Conservation (phyloP, 345 rosid genomes). For the Nephelium lappaceum region DNA sequence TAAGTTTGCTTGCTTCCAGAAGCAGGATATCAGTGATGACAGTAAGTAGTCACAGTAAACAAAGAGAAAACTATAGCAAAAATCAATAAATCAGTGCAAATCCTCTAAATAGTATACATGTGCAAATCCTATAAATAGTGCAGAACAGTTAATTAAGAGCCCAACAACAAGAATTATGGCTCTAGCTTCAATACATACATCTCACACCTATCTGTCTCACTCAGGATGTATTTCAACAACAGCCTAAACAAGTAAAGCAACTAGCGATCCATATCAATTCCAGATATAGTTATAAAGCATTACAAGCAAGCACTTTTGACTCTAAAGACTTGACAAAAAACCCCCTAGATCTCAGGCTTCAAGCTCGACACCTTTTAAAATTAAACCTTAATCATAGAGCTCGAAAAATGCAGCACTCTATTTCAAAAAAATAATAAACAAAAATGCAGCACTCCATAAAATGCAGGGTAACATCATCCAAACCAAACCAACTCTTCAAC, state of each 20-base stretch:
- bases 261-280: neutral
- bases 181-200: neutral
- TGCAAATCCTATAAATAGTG: neutral
- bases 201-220: neutral
- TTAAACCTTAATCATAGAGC: neutral
- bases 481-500: neutral
- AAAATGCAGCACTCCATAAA: neutral
- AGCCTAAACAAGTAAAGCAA: neutral
- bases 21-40: neutral
- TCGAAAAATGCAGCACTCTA: neutral
- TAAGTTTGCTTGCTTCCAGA: neutral
- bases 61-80: conserved; percentile 1
- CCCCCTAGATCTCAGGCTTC: neutral
- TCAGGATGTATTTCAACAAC: neutral
- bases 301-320: neutral
- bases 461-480: neutral
- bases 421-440: no score
- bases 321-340: neutral
- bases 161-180: neutral
- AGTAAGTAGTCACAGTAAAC: neutral
- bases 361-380: neutral
- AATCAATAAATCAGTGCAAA: neutral
- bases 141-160: neutral
- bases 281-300: neutral
- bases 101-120: neutral